phyloP scores from a whole-genome alignment of 2,329 filamentous ascomycete species.

The Sarocladium brachiariae region DNA sequence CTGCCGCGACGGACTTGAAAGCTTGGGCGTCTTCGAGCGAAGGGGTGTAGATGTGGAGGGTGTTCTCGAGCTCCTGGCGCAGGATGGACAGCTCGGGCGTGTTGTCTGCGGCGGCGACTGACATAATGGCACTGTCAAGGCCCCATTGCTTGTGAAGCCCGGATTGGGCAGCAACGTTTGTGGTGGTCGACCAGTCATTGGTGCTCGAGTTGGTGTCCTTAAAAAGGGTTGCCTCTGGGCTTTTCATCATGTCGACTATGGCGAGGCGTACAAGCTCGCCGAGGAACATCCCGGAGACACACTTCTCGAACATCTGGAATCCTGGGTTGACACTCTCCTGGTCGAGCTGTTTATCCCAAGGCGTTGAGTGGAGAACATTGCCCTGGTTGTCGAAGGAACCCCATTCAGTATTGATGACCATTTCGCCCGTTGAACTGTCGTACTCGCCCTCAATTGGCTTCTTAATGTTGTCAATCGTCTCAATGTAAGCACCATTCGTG shows the following conservation, averaged over 20 bases:
- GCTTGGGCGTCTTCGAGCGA: slow-evolving; percentile 80
- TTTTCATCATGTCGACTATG: slow-evolving; percentile 64
- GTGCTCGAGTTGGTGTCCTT: slow-evolving; percentile 61
- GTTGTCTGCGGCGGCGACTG: slow-evolving; percentile 74
- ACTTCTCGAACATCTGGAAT: slow-evolving; percentile 98
- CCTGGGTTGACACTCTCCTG: slow-evolving; percentile 80
- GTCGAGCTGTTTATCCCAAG: slow-evolving; percentile 76
- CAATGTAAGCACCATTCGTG: slow-evolving; percentile 95
- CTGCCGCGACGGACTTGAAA: slow-evolving; percentile 74
- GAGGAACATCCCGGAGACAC: slow-evolving; percentile 95
- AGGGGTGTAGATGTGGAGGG: slow-evolving; percentile 68
- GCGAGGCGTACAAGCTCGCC: slow-evolving; percentile 84
- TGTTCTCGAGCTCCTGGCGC: slow-evolving; percentile 69
- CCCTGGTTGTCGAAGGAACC: slow-evolving; percentile 95
- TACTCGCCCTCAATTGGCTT: slow-evolving; percentile 68
- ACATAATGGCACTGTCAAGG: slow-evolving; percentile 85
- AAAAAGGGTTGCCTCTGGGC: slow-evolving; percentile 64
- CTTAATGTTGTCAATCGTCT: slow-evolving; percentile 79
- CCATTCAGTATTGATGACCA: slow-evolving; percentile 99
- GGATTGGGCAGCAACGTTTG: slow-evolving; percentile 57
- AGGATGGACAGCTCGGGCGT: slow-evolving; percentile 65
- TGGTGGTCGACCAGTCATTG: slow-evolving; percentile 65
- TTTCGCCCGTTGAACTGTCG: slow-evolving; percentile 76
- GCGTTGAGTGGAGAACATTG: slow-evolving; percentile 76
- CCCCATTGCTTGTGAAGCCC: slow-evolving; percentile 76